Evolutionary conservation across 129 eudicot genomes (phyloP), one percentile per base, ranked within the genome.

Genomic region (Ambrosia trifida): DNA sequence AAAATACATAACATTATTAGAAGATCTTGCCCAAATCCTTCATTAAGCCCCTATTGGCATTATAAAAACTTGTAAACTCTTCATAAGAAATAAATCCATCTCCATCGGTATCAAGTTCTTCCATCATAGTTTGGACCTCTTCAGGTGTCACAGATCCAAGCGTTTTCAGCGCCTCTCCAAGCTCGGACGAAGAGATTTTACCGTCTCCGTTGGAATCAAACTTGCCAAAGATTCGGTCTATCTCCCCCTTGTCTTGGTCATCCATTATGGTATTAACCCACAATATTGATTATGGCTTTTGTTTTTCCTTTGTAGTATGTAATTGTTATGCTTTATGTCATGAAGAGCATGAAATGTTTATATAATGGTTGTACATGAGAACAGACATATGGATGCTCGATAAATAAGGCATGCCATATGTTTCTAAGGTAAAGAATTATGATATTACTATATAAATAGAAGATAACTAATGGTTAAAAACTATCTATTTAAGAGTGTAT

Each of bases 161-260:
- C 0, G 59, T 33, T 73, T 86, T 88, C 72, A 91, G 76, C 17
- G 91, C 68, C 0, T 88, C 94, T 14, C 87, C 97, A 18, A 91
- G 96, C 87, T 91, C 97, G 0, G 78, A 5, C 0, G 96, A 33
- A 2, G 96, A 88, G 44, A 91, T 86, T 44, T 91, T 72, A 2
- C 96, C 97, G 13, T 91, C 97, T 3, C 97, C 97, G 46, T 88
- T 82, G 18, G 84, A 74, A 67, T 88, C 97, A 18, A 86, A 91
- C 16, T 76, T 82, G 83, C 84, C 84, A 79, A 91, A 91, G 51
- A 91, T 84, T 3, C 82, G 67, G 68, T 91, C 95, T 12, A 82
- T 81, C 47, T 81, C 90, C 1, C 78, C 91, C 58, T 73, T 67
- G 52, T 85, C 94, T 20, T 85, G 89, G 14, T 71, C 85, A 14